phyloP scores from a whole-genome alignment of 805 yeast species.

The Millerozyma miso region DNA sequence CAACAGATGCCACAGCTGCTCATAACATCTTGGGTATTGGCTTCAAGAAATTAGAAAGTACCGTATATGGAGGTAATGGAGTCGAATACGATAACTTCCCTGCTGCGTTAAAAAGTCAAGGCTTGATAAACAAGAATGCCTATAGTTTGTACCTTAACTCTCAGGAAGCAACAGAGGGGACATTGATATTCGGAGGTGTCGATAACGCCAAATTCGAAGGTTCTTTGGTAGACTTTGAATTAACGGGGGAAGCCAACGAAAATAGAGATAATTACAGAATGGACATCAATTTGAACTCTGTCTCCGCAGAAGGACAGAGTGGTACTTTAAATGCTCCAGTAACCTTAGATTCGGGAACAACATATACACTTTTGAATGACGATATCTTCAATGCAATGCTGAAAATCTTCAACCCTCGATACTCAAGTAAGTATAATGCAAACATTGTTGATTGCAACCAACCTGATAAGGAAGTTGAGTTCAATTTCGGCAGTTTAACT shows the following conservation, averaged over 20 bases:
- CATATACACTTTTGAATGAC: slow-evolving; percentile 35
- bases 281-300: neutral
- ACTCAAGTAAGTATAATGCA: slow-evolving; percentile 30
- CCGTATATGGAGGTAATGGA: neutral
- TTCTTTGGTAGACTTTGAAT: slow-evolving; percentile 1
- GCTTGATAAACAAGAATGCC: slow-evolving; percentile 19
- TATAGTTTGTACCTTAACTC: slow-evolving; percentile 21
- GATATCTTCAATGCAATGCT: slow-evolving; percentile 13
- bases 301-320: neutral
- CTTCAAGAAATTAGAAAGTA: slow-evolving; percentile 7
- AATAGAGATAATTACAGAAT: neutral
- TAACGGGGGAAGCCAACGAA: neutral
- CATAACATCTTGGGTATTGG: slow-evolving; percentile 18
- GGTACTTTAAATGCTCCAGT: slow-evolving; percentile 8
- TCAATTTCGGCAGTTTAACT: slow-evolving; percentile 31
- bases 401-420: slow-evolving; percentile 7
- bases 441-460: slow-evolving; percentile 40
- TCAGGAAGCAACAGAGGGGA: slow-evolving; percentile 3
- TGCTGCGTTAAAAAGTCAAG: slow-evolving; percentile 16
- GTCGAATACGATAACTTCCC: slow-evolving; percentile 25
- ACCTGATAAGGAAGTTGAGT: slow-evolving; percentile 18
- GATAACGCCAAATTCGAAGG: slow-evolving; percentile 12
- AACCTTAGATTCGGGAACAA: slow-evolving; percentile 23
- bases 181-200: slow-evolving; percentile 10
- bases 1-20: slow-evolving; percentile 5